A percentile compares a stretch with the other conserved stretches of the same genome.
These are phyloP conservation scores for Nephelium lappaceum DNA, from an alignment of 345 rosid genomes.

Conservation along the genomic window DNA sequence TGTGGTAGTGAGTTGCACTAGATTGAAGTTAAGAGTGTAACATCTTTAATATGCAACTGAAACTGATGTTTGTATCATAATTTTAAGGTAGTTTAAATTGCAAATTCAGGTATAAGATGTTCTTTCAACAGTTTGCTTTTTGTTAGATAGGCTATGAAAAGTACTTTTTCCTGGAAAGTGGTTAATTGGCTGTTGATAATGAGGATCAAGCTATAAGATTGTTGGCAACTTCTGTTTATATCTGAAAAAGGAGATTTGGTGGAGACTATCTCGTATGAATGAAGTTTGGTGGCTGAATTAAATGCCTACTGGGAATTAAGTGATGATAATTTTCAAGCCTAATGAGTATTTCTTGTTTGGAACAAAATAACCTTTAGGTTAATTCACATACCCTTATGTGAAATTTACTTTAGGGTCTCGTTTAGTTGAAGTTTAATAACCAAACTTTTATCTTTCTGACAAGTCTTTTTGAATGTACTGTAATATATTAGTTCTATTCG, in stretches of 20 bases:
- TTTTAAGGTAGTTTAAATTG: no score
- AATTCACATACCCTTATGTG: background rate
- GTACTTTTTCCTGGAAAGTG: background rate
- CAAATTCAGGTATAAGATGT: no score
- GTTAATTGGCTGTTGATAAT: background rate
- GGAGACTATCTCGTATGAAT: background rate
- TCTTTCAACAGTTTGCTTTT: background rate
- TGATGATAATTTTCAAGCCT: background rate
- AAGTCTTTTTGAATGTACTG: background rate
- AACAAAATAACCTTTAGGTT: background rate
- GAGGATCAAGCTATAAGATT: no score
- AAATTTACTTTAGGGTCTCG: background rate
- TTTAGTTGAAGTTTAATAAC: background rate
- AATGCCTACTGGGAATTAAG: background rate
- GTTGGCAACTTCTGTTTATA: no score
- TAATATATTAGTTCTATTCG: background rate
- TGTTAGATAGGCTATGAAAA: background rate
- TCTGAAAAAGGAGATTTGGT: background rate
- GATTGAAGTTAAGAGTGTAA: no score
- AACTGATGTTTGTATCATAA: no score
- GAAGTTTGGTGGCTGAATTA: background rate
- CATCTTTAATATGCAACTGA: no score
- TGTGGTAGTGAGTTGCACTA: no score
- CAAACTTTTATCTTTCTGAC: background rate
- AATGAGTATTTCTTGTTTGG: background rate